phyloP scores from a whole-genome alignment of 176 grass and related monocot genomes.

The Avena insularis region DNA sequence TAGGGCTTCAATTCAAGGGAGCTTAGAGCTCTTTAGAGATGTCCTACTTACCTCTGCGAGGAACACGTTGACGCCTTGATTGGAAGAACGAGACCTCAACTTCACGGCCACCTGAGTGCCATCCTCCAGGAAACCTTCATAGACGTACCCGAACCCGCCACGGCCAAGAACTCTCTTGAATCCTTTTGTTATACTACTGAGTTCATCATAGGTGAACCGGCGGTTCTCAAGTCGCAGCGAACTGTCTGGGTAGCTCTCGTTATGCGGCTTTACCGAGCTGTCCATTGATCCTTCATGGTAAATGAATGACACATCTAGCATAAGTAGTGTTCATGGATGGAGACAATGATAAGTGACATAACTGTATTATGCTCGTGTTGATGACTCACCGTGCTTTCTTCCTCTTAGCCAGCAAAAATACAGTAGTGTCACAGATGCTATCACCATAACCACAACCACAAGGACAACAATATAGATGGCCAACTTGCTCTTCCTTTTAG shows the following conservation, averaged over 20 bases:
- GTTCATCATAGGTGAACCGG: neutral
- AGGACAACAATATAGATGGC: conserved; percentile 44
- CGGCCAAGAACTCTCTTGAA: neutral
- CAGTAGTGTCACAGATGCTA: neutral
- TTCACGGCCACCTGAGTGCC: neutral
- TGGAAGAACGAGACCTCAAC: neutral
- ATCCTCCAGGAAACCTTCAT: neutral
- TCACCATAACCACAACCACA: conserved; percentile 27
- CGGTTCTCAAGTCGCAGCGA: neutral
- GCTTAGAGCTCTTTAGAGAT: too few species aligned
- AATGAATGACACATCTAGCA: neutral
- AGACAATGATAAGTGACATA: neutral
- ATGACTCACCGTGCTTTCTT: conserved; percentile 30
- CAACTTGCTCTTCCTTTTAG: conserved; percentile 48
- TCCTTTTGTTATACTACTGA: neutral
- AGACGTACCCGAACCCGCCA: neutral
- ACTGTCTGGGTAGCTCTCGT: neutral
- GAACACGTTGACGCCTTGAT: neutral
- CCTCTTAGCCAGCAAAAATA: conserved; percentile 21
- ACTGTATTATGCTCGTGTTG: neutral
- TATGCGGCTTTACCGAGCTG: neutral
- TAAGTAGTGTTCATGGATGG: neutral
- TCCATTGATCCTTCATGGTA: neutral
- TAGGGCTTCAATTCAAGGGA: too few species aligned
- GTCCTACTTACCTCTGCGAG: neutral